Base-by-base conservation (phyloP, 306 rosid species). In the Calophaca sinica region DNA sequence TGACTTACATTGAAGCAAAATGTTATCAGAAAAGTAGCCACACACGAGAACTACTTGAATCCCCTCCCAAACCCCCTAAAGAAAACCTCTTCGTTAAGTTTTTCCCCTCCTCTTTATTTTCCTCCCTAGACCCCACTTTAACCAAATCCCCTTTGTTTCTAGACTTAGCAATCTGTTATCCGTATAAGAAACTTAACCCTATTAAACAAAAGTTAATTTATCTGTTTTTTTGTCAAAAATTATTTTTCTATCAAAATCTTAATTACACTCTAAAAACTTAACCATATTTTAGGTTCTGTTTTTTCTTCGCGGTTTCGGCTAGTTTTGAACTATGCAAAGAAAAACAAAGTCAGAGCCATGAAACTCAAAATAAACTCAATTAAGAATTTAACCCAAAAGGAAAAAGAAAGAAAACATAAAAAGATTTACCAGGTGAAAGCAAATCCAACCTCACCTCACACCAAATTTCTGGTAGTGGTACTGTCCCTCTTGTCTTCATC, bases 381-480 rank as follows among this genome's bases (percentile, higher is more conserved):
- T 3, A 63, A 32, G 52, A 72, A 20, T 71, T 8, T 62, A 38
- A 50, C 13, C 51, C 61, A 52, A 13, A 13, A 20, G 5, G 5
- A 41, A 1, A 13, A 8, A 29, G 12, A 4, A 41, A 31, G 12
- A 69, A n/a, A 32, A 55, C 33, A 46, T 29, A 50, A 9, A 62
- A 52, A 10, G 57, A 59, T 45, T 70, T 64, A 60, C 41, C 67
- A 45, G 72, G 46, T 45, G 65, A 81, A 83, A 64, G 6, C n/a
- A 83, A 83, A 83, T 77, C 84, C 59, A 59, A 60, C 41, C 57
- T 54, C 64, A 36, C 44, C 13, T 60, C 3, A 33, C 61, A 15
- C 82, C 84, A 73, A 70, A 79, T 79, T 76, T 58, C 87, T 42
- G 88, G 72, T 55, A 70, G 53, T 50, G 86, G 73, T 54, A 68